Evolutionary conservation across 768 basidiomycete species (phyloP).

Genomic region (Boletellus ananiceps): DNA sequence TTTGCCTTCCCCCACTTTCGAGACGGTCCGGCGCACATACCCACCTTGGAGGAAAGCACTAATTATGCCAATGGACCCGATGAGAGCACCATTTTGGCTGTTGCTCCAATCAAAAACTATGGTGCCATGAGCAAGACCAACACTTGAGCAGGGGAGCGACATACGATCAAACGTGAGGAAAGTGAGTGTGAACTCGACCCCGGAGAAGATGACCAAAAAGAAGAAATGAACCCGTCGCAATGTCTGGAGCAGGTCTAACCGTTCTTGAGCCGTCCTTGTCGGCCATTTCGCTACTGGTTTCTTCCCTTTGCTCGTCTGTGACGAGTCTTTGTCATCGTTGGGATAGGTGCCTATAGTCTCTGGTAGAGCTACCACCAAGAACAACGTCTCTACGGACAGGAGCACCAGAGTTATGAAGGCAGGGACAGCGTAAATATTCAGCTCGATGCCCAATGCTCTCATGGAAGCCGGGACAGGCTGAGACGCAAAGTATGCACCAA

Average conservation of each 20-base stretch:
- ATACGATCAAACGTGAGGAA: conserved; percentile 88
- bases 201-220: conserved; percentile 89
- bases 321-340: conserved; percentile 14
- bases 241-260: conserved; percentile 52
- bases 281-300: conserved; percentile 18
- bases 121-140: background rate
- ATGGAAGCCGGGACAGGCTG: conserved; percentile 63
- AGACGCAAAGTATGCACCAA: conserved; percentile 96
- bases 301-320: conserved; percentile 11
- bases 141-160: conserved; percentile 25
- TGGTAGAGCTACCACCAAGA: conserved; percentile 70
- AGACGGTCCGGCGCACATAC: conserved; percentile 80
- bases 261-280: conserved; percentile 36
- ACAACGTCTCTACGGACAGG: conserved; percentile 73
- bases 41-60: conserved; percentile 90
- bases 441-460: conserved; percentile 50
- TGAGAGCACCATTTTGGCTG: conserved; percentile 79
- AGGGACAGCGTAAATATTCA: conserved; percentile 92
- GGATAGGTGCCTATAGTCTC: conserved; percentile 66
- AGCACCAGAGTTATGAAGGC: conserved; percentile 79
- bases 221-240: conserved; percentile 73
- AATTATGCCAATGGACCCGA: conserved; percentile 84
- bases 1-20: conserved; percentile 69
- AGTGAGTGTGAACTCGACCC: conserved; percentile 93
- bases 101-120: conserved; percentile 88